Conservation (phyloP, 176 grass and related monocot genomes). For the Aechmea fasciata region DNA sequence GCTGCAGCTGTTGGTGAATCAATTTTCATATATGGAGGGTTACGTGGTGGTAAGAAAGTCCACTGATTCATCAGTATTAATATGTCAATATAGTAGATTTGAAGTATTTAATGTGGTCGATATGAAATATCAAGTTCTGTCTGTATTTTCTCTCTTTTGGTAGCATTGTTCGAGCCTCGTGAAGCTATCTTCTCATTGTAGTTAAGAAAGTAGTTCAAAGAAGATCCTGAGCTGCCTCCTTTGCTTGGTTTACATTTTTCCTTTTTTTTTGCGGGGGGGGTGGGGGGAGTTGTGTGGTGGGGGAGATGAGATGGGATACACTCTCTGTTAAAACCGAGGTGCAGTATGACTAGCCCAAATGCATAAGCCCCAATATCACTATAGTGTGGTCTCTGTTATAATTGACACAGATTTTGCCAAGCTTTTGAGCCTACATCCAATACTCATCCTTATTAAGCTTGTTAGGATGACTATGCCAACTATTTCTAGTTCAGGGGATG, state of each 20-base stretch:
- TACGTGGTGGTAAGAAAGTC: slow-evolving; percentile 69
- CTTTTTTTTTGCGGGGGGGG: background rate
- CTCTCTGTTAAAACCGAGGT: too few species aligned
- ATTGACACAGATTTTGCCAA: too few species aligned
- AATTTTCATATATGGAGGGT: slow-evolving; percentile 96
- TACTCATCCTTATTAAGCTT: background rate
- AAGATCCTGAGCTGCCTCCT: background rate
- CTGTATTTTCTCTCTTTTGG: background rate
- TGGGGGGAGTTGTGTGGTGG: background rate
- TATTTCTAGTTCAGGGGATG: background rate
- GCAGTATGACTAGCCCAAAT: too few species aligned
- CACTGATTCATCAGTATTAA: slow-evolving; percentile 10
- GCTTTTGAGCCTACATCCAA: too few species aligned
- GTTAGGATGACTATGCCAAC: background rate
- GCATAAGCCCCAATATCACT: too few species aligned
- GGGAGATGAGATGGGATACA: too few species aligned
- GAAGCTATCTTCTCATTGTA: background rate
- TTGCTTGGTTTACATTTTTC: background rate
- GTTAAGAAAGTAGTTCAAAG: background rate
- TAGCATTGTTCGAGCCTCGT: background rate
- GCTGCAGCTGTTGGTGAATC: slow-evolving; percentile 95
- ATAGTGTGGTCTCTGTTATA: too few species aligned
- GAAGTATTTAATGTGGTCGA: background rate
- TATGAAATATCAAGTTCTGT: background rate
- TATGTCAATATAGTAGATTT: background rate